Conservation (phyloP, 2,329 filamentous ascomycete species). For the Hypomyces perniciosus region DNA sequence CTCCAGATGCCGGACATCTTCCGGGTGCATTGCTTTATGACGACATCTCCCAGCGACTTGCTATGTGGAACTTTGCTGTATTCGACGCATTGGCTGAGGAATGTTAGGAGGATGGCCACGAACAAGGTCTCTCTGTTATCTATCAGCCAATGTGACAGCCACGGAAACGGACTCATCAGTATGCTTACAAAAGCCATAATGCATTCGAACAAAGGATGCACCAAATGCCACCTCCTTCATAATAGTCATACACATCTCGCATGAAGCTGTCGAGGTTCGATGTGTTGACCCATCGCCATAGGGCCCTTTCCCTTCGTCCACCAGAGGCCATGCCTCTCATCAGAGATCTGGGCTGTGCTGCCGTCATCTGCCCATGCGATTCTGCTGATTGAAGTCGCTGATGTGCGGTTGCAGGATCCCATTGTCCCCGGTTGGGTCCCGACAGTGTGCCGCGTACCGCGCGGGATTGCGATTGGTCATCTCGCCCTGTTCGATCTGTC, state of each 20-base stretch:
- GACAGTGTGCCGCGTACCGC: not conserved
- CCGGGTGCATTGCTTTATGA: conserved; percentile 68
- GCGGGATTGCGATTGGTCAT: conserved; percentile 9
- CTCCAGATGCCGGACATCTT: conserved; percentile 73
- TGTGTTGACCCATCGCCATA: conserved; percentile 92
- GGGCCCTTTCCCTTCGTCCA: conserved; percentile 60
- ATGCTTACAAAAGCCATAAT: conserved; percentile 64
- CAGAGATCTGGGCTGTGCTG: conserved; percentile 24
- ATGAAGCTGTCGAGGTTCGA: conserved; percentile 85
- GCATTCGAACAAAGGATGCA: conserved; percentile 71
- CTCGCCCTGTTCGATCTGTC: conserved; percentile 14
- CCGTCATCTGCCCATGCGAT: conserved; percentile 12
- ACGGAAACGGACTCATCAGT: not conserved
- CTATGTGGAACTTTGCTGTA: conserved; percentile 69
- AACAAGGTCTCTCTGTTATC: conserved; percentile 66
- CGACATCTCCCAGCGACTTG: conserved; percentile 45
- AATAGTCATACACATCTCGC: conserved; percentile 80
- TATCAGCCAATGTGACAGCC: conserved; percentile 4
- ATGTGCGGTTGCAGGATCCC: conserved; percentile 49
- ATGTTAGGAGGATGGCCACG: conserved; percentile 74
- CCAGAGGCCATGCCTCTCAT: conserved; percentile 25
- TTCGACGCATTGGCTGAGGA: conserved; percentile 80
- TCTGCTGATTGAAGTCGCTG: conserved; percentile 44
- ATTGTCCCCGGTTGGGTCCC: conserved; percentile 44
- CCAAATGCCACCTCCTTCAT: conserved; percentile 73